These are phyloP conservation scores for Panaeolus papilionaceus DNA, from an alignment of 768 basidiomycete genomes.

Conservation along the genomic window DNA sequence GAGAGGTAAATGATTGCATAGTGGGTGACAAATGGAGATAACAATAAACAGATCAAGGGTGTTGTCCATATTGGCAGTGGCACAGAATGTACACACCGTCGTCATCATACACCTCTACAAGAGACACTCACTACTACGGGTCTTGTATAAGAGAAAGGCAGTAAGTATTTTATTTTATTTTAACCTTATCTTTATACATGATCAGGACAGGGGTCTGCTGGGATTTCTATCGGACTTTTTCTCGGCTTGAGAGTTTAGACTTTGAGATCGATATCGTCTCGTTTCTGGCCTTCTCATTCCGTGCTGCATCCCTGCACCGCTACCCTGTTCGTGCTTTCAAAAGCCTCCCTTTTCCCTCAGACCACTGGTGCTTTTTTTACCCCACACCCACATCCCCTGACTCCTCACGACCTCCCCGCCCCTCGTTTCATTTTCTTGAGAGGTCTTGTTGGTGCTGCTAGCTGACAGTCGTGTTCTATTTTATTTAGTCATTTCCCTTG, in stretches of 20 bases:
- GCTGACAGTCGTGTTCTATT: not conserved
- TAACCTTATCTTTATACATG: not conserved
- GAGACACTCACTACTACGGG: not conserved
- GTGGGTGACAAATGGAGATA: constrained; percentile 12
- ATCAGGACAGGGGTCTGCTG: constrained; percentile 3
- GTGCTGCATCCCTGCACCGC: constrained; percentile 6
- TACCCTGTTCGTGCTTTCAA: constrained; percentile 5
- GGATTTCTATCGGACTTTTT: constrained; percentile 1
- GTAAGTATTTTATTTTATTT: not conserved
- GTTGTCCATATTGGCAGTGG: not conserved
- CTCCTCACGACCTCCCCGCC: not conserved
- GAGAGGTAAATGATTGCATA: not conserved
- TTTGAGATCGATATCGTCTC: constrained; percentile 6
- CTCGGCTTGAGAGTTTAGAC: constrained; percentile 7
- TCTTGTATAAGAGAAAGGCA: not conserved
- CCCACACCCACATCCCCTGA: constrained; percentile 20
- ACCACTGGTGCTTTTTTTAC: constrained; percentile 9
- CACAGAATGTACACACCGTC: not conserved
- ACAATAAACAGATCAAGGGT: constrained; percentile 8
- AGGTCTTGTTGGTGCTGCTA: not conserved
- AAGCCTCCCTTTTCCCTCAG: constrained; percentile 2
- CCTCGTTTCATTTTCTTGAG: not conserved
- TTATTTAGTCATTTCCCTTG: not conserved
- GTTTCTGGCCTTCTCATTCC: constrained; percentile 10
- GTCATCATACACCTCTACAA: constrained; percentile 7